Evolutionary conservation across 2,329 filamentous ascomycete species (phyloP), one percentile per base, ranked within the genome.

Genomic region (Lecanicillium sp.): DNA sequence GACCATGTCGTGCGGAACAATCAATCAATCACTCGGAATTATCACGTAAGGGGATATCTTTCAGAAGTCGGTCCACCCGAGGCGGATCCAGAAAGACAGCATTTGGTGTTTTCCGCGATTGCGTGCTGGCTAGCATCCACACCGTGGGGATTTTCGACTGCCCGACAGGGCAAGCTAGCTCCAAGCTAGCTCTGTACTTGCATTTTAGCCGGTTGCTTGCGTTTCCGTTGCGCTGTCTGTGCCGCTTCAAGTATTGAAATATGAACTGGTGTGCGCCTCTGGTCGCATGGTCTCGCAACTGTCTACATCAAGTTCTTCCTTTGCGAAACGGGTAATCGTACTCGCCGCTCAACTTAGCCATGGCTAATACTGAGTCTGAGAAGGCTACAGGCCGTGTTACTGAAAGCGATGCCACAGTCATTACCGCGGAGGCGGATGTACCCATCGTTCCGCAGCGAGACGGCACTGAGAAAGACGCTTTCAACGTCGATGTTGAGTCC

Each of bases 401-500:
- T 4, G 45, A 48, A 37, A 50, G 29, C 27, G 29, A 50, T 12
- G 21, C 40, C 24, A 45, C 23, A 10, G 24, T 39, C 9, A 36
- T 44, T 20, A 37, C 40, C 24, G 48, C 42, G n/a, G 40, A 44
- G 17, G 41, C 36, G 9, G 35, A 44, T 12, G 35, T 43, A 5
- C 40, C 41, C 35, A 50, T 44, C 9, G 37, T 33, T 7, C 48
- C 40, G 12, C 4, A n/a, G 21, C 19, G 29, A 23, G 27, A 9
- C 11, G 30, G 21, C 30, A 12, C 30, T 2, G 48, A 40, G 10
- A 50, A 45, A 9, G 33, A 43, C 6, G n/a, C 23, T 35, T 26
- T 44, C 12, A 15, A 45, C 21, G 19, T 50, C 20, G 48, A 50
- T 10, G 17, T 50, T 19, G 48, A 50, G 27, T 50, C 48, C 35